Evolutionary conservation across 495 filamentous ascomycete genomes (phyloP), one percentile per base, ranked within the genome.

Genomic region (Penicillium verhagenii): DNA sequence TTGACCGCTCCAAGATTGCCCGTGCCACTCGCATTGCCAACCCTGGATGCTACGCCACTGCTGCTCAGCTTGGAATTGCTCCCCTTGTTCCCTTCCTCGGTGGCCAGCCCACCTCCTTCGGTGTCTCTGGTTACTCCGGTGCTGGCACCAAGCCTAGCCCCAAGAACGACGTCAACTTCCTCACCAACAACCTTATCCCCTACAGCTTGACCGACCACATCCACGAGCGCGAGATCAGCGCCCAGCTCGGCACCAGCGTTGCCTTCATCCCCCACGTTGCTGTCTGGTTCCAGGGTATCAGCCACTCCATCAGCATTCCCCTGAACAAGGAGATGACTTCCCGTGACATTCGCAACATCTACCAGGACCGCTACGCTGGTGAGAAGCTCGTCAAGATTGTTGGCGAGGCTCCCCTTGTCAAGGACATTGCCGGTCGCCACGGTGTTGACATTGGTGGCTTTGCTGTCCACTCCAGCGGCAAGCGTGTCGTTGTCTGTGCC

Each of bases 211-310:
- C 91, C 40, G 92, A 92, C 63, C 94, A 98, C 78, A 91, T 98
- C 58, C 94, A 98, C 73, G 94, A 98, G 79, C 82, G 83, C 50
- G 94, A 98, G 73, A 93, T 97, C 56, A 86, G 82, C 65, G 61
- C 70, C 42, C 92, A 93, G 69, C 82, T 97, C 9, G 90, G 89
- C 40, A 79, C 77, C 18, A 77, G 84, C 39, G 83, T 96, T 21
- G 89, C 90, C 6, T 98, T 98, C 67, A 86, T 95, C 52, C 94
- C 94, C 29, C 94, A 98, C 69, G 94, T 98, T 18, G 92, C 92
- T 16, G 83, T 88, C 21, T 97, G 94, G 94, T 98, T 98, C 83
- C 91, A 95, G 71, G 94, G 94, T 48, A 98, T 98, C 62, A 87
- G 85, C 57, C 92, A 96, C 73, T 88, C 92, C 31, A 92, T 97